Conservation (phyloP, 805 yeast genomes). For the Kockiozyma suomiensis region DNA sequence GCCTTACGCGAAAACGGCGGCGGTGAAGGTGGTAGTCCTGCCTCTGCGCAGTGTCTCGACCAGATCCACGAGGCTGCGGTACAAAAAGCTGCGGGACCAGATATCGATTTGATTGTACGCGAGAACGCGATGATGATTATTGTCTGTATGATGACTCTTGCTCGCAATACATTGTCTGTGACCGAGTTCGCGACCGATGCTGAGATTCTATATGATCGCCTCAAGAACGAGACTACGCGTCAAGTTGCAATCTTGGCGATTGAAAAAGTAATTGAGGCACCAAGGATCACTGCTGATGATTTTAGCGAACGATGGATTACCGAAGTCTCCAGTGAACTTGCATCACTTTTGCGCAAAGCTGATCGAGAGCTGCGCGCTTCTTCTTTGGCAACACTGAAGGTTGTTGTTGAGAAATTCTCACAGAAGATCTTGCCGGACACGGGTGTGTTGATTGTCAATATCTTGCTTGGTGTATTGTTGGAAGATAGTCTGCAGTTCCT, state of each 20-base stretch:
- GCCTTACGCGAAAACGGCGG: neutral
- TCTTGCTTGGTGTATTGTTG: constrained; percentile 9
- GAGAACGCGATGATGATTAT: constrained; percentile 44
- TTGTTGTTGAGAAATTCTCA: constrained; percentile 14
- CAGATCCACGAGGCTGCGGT: constrained; percentile 42
- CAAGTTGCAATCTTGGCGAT: constrained; percentile 41
- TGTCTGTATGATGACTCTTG: constrained; percentile 36
- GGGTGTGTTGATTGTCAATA: constrained; percentile 22
- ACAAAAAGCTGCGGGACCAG: constrained; percentile 42
- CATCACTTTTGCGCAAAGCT: constrained; percentile 33
- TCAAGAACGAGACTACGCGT: constrained; percentile 45
- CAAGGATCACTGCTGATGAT: constrained; percentile 26
- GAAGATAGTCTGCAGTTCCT: constrained; percentile 26
- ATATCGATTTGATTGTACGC: constrained; percentile 46
- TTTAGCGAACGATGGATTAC: constrained; percentile 36
- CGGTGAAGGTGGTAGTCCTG: neutral
- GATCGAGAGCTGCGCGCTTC: constrained; percentile 36
- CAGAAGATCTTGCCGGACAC: neutral
- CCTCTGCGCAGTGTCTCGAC: constrained; percentile 11
- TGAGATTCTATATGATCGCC: constrained; percentile 41
- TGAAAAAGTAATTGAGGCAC: constrained; percentile 35
- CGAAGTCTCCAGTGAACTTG: constrained; percentile 29
- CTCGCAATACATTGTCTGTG: constrained; percentile 35
- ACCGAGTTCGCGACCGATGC: constrained; percentile 41
- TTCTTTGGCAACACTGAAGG: constrained; percentile 34